A percentile compares a stretch with the other conserved stretches of the same genome.
These are phyloP conservation scores for Cutaneotrichosporon cavernicola DNA, from an alignment of 1,284 basidiomycete species.

Conservation along the genomic window DNA sequence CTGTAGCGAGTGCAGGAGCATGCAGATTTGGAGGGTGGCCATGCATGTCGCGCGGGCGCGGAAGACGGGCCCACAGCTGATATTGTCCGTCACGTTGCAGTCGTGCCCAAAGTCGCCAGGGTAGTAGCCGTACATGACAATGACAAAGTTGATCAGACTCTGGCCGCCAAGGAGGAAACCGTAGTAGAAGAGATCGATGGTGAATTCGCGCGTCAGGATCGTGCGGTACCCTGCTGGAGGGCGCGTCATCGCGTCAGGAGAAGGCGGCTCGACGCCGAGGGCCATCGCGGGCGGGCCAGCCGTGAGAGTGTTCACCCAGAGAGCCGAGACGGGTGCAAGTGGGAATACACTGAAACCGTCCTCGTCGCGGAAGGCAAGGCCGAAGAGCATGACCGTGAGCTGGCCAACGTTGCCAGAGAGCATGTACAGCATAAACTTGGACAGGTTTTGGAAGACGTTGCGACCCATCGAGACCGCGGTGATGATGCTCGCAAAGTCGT, in stretches of 20 bases:
- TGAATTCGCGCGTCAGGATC: constrained; percentile 59
- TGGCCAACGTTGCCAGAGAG: constrained; percentile 64
- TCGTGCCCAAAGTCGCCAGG: constrained; percentile 32
- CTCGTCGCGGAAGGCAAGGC: constrained; percentile 65
- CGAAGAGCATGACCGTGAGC: constrained; percentile 62
- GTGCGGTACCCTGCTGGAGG: constrained; percentile 59
- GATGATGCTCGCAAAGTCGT: constrained; percentile 70
- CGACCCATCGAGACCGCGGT: constrained; percentile 67
- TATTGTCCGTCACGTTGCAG: constrained; percentile 56
- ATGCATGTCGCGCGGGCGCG: constrained; percentile 61
- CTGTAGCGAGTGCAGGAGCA: constrained; percentile 50
- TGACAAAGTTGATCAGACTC: constrained; percentile 59
- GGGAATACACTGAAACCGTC: constrained; percentile 64
- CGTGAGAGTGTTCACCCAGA: constrained; percentile 61
- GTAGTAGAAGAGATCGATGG: constrained; percentile 63
- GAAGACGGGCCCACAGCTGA: constrained; percentile 54
- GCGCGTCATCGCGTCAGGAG: constrained; percentile 61
- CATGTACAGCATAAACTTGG: constrained; percentile 56
- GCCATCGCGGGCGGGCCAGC: constrained; percentile 62
- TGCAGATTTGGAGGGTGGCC: constrained; percentile 59
- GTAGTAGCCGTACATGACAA: constrained; percentile 60
- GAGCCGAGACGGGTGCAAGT: constrained; percentile 64
- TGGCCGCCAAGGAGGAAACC: constrained; percentile 64
- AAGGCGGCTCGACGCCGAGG: constrained; percentile 62
- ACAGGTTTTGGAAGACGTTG: constrained; percentile 56